phyloP scores from a whole-genome alignment of 768 basidiomycete genomes.

The Panus rudis region DNA sequence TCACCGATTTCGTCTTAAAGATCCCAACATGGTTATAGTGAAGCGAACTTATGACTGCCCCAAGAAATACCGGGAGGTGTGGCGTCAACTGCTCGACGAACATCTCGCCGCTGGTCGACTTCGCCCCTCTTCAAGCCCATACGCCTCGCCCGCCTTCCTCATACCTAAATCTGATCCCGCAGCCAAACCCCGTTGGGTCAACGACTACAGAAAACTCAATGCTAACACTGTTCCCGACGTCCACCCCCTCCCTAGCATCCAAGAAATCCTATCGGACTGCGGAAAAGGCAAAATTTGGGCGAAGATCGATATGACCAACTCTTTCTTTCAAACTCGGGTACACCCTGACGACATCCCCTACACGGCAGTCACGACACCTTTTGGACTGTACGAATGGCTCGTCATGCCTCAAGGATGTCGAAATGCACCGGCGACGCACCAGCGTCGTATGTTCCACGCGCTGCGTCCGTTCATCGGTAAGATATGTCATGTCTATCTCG shows the following conservation, averaged over 20 bases:
- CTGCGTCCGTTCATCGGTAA: constrained; percentile 9
- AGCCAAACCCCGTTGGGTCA: constrained; percentile 19
- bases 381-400: constrained; percentile 25
- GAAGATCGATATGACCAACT: constrained; percentile 34
- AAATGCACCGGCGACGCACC: constrained; percentile 13
- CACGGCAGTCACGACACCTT: constrained; percentile 30
- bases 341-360: constrained; percentile 29
- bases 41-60: constrained; percentile 26
- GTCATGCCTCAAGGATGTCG: constrained; percentile 27
- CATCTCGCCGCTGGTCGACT: constrained; percentile 29
- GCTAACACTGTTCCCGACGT: constrained; percentile 13
- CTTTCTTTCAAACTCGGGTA: constrained; percentile 32
- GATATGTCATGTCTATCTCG: constrained; percentile 10
- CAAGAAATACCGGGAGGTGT: constrained; percentile 25
- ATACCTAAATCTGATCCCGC: constrained; percentile 28
- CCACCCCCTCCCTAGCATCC: constrained; percentile 11
- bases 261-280: constrained; percentile 24
- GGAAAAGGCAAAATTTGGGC: constrained; percentile 30
- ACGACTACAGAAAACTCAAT: constrained; percentile 14
- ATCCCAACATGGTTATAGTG: constrained; percentile 13
- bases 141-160: constrained; percentile 32
- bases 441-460: constrained; percentile 10
- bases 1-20: constrained; percentile 12
- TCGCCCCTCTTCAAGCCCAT: constrained; percentile 18
- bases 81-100: constrained; percentile 26